Evolutionary conservation across 2,329 filamentous ascomycete species (phyloP).

Genomic region (Apiospora malaysiana): DNA sequence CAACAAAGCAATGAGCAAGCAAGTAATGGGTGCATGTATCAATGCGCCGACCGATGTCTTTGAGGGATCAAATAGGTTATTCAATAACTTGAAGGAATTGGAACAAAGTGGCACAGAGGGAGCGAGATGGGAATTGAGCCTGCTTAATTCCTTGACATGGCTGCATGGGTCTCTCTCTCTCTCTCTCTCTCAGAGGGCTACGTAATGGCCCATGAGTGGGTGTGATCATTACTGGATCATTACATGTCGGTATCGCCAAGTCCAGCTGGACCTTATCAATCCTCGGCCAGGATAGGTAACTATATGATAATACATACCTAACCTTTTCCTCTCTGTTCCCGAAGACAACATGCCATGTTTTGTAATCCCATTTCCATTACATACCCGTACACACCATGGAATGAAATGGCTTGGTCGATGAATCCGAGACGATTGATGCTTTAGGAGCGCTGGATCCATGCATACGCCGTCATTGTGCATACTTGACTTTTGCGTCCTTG

Average conservation of each 20-base stretch:
- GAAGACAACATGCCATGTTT: background rate
- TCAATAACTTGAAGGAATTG: background rate
- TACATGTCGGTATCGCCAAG: background rate
- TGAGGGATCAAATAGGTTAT: background rate
- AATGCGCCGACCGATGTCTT: background rate
- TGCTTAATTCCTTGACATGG: background rate
- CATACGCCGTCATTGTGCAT: background rate
- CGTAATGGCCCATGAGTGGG: conserved; percentile 7
- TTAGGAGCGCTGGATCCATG: background rate
- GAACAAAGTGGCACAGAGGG: background rate
- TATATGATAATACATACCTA: background rate
- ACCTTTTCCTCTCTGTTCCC: background rate
- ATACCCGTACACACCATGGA: background rate
- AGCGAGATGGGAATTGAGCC: background rate
- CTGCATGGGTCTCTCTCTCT: background rate
- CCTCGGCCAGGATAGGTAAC: background rate
- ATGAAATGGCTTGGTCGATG: background rate
- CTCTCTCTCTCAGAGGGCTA: background rate
- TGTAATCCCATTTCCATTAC: background rate
- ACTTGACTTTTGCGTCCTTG: background rate
- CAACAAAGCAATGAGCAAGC: background rate
- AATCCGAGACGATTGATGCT: background rate
- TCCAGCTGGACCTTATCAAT: background rate
- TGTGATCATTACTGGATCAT: background rate
- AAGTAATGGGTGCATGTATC: background rate